Conservation (phyloP, 805 yeast species). For the Wickerhamiella allomyrinae region DNA sequence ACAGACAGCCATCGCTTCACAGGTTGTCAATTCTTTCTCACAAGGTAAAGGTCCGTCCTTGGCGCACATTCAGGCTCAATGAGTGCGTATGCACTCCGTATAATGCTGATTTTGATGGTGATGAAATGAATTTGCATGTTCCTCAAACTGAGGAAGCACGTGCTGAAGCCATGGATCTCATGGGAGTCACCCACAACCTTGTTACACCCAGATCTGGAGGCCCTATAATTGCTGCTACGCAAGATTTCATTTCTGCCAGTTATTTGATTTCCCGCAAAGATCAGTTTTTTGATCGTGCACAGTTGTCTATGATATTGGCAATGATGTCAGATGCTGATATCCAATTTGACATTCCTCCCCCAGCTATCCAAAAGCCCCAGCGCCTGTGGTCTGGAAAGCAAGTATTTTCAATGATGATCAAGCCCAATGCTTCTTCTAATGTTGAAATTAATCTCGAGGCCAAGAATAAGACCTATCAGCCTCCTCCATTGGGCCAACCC, state of each 20-base stretch:
- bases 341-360: constrained; percentile 91
- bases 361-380: constrained; percentile 79
- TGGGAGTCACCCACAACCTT: constrained; percentile 94
- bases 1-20: constrained; percentile 98
- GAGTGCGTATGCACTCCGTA: constrained; percentile 98
- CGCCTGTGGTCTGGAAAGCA: constrained; percentile 97
- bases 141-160: constrained; percentile 98
- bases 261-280: constrained; percentile 87
- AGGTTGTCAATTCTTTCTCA: constrained; percentile 99
- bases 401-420: constrained; percentile 73
- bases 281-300: constrained; percentile 77
- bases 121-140: constrained; percentile 98
- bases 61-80: constrained; percentile 91
- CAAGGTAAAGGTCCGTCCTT: constrained; percentile 96
- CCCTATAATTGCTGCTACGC: constrained; percentile 98
- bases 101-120: constrained; percentile 99
- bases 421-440: constrained; percentile 60
- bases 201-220: constrained; percentile 97
- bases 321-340: constrained; percentile 91
- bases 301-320: constrained; percentile 65
- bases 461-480: constrained; percentile 74
- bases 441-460: constrained; percentile 88
- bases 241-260: constrained; percentile 96
- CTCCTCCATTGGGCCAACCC: constrained; percentile 60
- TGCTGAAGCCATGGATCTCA: constrained; percentile 93